Evolutionary conservation across 176 grass and related monocot genomes (phyloP).

Genomic region (Themeda triandra): DNA sequence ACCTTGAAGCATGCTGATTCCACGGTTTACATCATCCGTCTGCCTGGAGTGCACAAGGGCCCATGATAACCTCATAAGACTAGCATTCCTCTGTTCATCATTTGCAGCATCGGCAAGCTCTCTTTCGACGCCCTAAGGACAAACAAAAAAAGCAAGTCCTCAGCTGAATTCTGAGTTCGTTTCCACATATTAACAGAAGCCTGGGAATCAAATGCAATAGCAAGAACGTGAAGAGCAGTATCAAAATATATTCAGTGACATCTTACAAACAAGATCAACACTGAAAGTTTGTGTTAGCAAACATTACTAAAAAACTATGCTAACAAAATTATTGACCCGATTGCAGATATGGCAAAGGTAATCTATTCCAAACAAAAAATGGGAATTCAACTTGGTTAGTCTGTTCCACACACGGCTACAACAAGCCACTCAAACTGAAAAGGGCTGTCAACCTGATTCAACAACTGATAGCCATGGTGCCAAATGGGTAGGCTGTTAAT

Average conservation of each 20-base stretch:
- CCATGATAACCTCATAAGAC: constrained; percentile 96
- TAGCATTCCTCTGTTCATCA: constrained; percentile 61
- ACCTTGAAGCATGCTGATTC: constrained; percentile 97
- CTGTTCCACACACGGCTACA: neutral
- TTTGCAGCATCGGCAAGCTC: constrained; percentile 56
- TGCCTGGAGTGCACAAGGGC: constrained; percentile 91
- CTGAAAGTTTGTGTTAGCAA: neutral
- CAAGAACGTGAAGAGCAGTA: neutral
- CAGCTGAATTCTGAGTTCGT: neutral
- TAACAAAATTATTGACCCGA: neutral
- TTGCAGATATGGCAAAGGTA: neutral
- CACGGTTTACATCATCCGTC: constrained; percentile 82
- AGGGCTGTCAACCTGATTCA: neutral
- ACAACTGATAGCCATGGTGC: neutral
- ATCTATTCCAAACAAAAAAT: neutral
- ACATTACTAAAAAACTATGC: neutral
- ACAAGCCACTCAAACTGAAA: neutral
- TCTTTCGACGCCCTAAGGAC: constrained; percentile 65
- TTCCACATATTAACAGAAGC: neutral
- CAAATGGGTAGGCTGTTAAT: neutral
- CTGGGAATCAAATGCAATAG: neutral
- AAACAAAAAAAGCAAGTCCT: neutral
- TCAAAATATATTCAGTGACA: neutral
- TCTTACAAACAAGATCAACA: neutral
- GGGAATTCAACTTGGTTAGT: neutral